Conservation (phyloP, 352 stramenopile genomes). For the Peronospora farinosa region DNA sequence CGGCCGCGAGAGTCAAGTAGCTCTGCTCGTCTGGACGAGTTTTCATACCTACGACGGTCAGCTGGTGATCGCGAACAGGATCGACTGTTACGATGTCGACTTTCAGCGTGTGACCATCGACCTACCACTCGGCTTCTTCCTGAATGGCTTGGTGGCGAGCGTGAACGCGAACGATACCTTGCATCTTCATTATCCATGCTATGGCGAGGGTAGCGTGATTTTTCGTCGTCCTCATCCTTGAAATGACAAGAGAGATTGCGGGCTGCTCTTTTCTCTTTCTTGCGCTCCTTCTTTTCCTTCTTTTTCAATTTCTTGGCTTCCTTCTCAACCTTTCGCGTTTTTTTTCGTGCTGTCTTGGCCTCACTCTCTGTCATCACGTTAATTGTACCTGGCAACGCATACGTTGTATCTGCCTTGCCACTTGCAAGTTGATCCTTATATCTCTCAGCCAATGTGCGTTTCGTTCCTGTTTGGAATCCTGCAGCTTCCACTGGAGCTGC, state of each 20-base stretch:
- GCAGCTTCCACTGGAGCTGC: slow-evolving; percentile 49
- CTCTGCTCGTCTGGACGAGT: slow-evolving; percentile 4
- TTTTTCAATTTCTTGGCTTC: slow-evolving; percentile 60
- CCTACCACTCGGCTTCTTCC: slow-evolving; percentile 1
- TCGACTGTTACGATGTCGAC: slow-evolving; percentile 4
- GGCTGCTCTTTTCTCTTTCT: slow-evolving; percentile 30
- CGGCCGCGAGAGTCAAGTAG: slow-evolving; percentile 4
- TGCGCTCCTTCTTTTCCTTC: slow-evolving; percentile 56
- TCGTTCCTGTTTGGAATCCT: slow-evolving; percentile 40
- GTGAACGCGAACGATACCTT: slow-evolving; percentile 8
- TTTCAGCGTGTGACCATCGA: slow-evolving; percentile 14
- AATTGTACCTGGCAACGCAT: slow-evolving; percentile 49
- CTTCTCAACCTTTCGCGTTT: slow-evolving; percentile 53
- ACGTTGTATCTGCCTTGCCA: slow-evolving; percentile 50
- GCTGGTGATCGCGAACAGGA: slow-evolving; percentile 22
- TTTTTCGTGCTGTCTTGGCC: slow-evolving; percentile 50
- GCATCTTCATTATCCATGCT: slow-evolving; percentile 8
- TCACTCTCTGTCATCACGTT: slow-evolving; percentile 31
- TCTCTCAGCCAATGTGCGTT: slow-evolving; percentile 63
- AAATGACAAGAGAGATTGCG: slow-evolving; percentile 6
- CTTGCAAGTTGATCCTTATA: slow-evolving; percentile 61
- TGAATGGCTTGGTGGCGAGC: slow-evolving; percentile 12
- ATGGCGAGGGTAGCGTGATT: slow-evolving; percentile 2
- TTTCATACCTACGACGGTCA: slow-evolving; percentile 12
- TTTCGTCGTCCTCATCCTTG: slow-evolving; percentile 11